Evolutionary conservation across 2,329 filamentous ascomycete species (phyloP).

Genomic region (Orbilia quercus): DNA sequence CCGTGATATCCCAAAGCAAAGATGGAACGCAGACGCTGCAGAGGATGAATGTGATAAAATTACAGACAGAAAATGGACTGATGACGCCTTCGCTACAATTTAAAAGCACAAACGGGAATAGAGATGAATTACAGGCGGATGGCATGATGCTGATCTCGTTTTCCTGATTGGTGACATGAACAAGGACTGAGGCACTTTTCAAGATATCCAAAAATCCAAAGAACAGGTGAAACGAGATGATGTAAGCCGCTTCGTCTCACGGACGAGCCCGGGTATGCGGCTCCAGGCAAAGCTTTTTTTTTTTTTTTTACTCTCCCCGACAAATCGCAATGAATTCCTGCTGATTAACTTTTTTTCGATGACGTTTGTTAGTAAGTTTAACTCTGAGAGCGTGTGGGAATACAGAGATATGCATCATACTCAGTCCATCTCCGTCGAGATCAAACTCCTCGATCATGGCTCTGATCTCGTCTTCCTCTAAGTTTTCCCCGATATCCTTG

Average conservation of each 20-base stretch:
- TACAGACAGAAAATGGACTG: neutral
- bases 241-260: neutral
- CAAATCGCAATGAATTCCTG: constrained; percentile 75
- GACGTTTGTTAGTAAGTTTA: constrained; percentile 14
- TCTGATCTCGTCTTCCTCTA: constrained; percentile 90
- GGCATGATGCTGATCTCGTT: neutral
- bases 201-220: neutral
- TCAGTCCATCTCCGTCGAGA: constrained; percentile 84
- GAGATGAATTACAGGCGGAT: neutral
- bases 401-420: constrained; percentile 42
- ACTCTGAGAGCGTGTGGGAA: neutral
- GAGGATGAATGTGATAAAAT: neutral
- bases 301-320: constrained; percentile 57
- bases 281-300: neutral
- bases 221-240: neutral
- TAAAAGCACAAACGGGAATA: neutral
- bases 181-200: neutral
- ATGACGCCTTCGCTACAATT: neutral
- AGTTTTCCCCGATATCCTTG: constrained; percentile 87
- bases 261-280: no score
- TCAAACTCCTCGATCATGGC: constrained; percentile 99
- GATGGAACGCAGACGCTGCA: neutral
- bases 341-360: constrained; percentile 68
- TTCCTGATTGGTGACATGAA: neutral
- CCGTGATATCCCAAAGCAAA: constrained; percentile 2